Evolutionary conservation across 1,284 basidiomycete genomes (phyloP), one percentile per base, ranked within the genome.

Genomic region (Cryptococcus sp.): DNA sequence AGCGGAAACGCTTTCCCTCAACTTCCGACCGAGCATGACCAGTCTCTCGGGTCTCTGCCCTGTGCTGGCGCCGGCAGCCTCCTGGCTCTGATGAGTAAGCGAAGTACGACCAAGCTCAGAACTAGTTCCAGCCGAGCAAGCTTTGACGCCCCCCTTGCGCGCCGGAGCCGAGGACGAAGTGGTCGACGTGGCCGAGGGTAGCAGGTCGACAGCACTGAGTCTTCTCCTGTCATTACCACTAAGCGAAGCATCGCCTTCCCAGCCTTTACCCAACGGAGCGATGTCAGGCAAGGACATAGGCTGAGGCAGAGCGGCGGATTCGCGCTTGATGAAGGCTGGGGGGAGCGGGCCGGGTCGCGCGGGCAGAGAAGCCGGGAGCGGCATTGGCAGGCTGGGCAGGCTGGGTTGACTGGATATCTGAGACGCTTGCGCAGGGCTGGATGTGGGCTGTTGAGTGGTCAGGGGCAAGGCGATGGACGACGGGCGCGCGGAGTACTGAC

Each of bases 241-340:
- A 16, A 72, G 31, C 4, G 57, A 50, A 10, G 50, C 55, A 17
- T 69, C 71, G 5, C 64, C 66, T 42, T 59, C 60, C 72, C 72
- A 74, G 1, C 58, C 63, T 6, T 41, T 25, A 11, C 71, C 68
- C 48, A 74, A 45, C 8, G 72, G 72, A 19, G 64, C 61, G 11
- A 74, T 53, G n/a, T 68, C 60, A 1, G 63, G 66, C 17, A 72
- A 52, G 1, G 70, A 50, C 72, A 74, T 74, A 3, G 69, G 64
- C 48, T 71, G 69, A 15, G 72, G 70, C 16, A 74, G 53, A 3
- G 68, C 64, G 0, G 70, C 69, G 4, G 68, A 63, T 50, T 74
- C 72, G 20, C 66, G 59, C 50, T 68, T 67, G 50, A 72, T 56
- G 55, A 71, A 72, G 2, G 73, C 66, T 3, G 72, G 72, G 8